phyloP scores from a whole-genome alignment of 2,329 filamentous ascomycete genomes.

The Botrytis pseudocinerea region DNA sequence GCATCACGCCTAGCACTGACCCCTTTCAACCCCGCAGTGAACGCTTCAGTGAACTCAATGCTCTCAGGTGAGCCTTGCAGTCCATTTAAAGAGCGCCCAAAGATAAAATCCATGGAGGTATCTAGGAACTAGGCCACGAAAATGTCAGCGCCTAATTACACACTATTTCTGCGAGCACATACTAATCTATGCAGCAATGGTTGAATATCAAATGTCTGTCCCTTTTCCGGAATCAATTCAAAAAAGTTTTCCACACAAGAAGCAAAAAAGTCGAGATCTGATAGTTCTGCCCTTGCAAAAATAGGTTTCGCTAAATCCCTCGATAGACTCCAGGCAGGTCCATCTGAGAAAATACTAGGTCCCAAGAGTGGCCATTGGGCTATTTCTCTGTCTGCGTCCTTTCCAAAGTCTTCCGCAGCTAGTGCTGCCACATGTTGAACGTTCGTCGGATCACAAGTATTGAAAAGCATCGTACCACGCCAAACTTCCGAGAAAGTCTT shows the following conservation, averaged over 20 bases:
- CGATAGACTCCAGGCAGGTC: constrained; percentile 16
- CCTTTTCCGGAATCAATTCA: constrained; percentile 2
- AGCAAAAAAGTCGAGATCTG: constrained; percentile 10
- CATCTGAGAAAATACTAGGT: constrained; percentile 18
- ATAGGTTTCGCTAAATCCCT: constrained; percentile 19
- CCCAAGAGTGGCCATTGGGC: constrained; percentile 39
- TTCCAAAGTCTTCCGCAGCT: constrained; percentile 35
- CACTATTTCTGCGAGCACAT: neutral
- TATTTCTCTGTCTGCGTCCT: constrained; percentile 47
- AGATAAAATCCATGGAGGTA: constrained; percentile 16
- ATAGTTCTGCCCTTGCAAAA: constrained; percentile 16
- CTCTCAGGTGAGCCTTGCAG: constrained; percentile 5
- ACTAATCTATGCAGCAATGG: constrained; percentile 13
- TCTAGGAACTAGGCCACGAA: constrained; percentile 9
- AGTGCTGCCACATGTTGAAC: constrained; percentile 14
- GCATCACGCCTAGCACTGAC: neutral
- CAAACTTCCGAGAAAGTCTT: constrained; percentile 17
- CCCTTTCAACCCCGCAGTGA: neutral
- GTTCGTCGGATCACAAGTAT: constrained; percentile 14
- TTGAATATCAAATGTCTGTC: constrained; percentile 17
- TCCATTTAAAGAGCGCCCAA: constrained; percentile 10
- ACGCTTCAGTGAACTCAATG: constrained; percentile 13
- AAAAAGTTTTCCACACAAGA: constrained; percentile 13
- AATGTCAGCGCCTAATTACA: neutral
- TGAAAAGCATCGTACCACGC: constrained; percentile 8